Conservation (phyloP, 176 grass and related monocot genomes). For the Aechmea fasciata region DNA sequence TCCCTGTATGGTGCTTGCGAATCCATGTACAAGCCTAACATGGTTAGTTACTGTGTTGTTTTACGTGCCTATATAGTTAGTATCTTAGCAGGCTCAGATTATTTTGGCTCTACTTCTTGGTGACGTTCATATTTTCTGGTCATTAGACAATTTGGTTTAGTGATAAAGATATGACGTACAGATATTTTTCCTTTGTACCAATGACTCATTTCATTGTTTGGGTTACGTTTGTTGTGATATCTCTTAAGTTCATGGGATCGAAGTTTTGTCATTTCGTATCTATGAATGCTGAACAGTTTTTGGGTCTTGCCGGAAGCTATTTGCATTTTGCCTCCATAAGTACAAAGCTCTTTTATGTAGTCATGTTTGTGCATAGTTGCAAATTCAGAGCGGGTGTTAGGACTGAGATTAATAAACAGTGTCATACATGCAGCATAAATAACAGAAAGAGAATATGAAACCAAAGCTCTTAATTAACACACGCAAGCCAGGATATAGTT, state of each 20-base stretch:
- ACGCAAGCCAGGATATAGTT: neutral
- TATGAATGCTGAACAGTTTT: neutral
- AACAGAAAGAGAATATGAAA: neutral
- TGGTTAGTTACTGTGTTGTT: constrained; percentile 49
- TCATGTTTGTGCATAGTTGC: neutral
- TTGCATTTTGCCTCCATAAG: neutral
- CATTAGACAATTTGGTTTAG: neutral
- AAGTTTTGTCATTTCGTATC: neutral
- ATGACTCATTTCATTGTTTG: neutral
- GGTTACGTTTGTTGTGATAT: neutral
- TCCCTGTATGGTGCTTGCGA: constrained; percentile 90
- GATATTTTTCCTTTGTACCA: neutral
- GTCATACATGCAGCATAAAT: neutral
- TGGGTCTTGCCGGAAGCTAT: neutral
- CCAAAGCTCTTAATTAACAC: neutral
- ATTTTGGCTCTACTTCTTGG: neutral
- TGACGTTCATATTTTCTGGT: neutral
- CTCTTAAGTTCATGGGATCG: neutral
- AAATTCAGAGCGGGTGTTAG: neutral
- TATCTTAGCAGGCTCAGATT: neutral
- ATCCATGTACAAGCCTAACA: constrained; percentile 95
- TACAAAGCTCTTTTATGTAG: neutral
- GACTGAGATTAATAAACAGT: neutral
- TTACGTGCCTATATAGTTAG: neutral
- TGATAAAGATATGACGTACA: neutral